Percentiles rank a stretch among this genome's conserved stretches.
These are phyloP conservation scores for Geosmithia flava DNA, from an alignment of 2,329 filamentous ascomycete species.

Conservation along the genomic window DNA sequence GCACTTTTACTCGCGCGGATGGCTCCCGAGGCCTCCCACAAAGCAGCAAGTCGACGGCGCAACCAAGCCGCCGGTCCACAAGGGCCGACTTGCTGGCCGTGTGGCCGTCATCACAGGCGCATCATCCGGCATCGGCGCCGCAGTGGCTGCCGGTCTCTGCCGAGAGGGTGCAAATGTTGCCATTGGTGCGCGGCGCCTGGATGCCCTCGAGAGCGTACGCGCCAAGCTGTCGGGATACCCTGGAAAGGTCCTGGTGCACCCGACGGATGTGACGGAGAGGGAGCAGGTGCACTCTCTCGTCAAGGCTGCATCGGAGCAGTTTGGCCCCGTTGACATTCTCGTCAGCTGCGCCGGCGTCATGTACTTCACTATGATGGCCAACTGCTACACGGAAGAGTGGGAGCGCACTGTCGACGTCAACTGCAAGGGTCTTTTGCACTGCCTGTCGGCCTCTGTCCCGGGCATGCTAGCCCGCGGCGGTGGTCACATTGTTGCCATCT, in stretches of 20 bases:
- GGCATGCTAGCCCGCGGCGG: slow-evolving; percentile 56
- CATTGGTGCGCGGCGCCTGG: slow-evolving; percentile 57
- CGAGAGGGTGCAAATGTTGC: slow-evolving; percentile 60
- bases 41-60: slow-evolving; percentile 22
- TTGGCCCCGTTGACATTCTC: slow-evolving; percentile 68
- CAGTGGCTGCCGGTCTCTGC: slow-evolving; percentile 56
- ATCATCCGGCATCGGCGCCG: slow-evolving; percentile 68
- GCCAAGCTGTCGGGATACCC: slow-evolving; percentile 40
- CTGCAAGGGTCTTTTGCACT: slow-evolving; percentile 71
- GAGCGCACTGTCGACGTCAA: slow-evolving; percentile 75
- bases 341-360: slow-evolving; percentile 73
- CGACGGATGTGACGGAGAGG: slow-evolving; percentile 61
- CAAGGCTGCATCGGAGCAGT: slow-evolving; percentile 40
- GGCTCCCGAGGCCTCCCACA: slow-evolving; percentile 53
- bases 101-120: slow-evolving; percentile 71
- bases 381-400: slow-evolving; percentile 62
- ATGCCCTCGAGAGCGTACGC: slow-evolving; percentile 57
- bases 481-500: slow-evolving; percentile 71
- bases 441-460: slow-evolving; percentile 56
- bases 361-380: slow-evolving; percentile 85
- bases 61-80: slow-evolving; percentile 6
- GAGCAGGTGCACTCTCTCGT: slow-evolving; percentile 56
- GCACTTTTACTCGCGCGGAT: slow-evolving; percentile 70
- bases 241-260: slow-evolving; percentile 53
- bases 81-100: slow-evolving; percentile 51